A percentile compares a stretch with the other conserved stretches of the same genome.
phyloP scores from a whole-genome alignment of 2,329 filamentous ascomycete genomes.

The Ascosphaera pollenicola region DNA sequence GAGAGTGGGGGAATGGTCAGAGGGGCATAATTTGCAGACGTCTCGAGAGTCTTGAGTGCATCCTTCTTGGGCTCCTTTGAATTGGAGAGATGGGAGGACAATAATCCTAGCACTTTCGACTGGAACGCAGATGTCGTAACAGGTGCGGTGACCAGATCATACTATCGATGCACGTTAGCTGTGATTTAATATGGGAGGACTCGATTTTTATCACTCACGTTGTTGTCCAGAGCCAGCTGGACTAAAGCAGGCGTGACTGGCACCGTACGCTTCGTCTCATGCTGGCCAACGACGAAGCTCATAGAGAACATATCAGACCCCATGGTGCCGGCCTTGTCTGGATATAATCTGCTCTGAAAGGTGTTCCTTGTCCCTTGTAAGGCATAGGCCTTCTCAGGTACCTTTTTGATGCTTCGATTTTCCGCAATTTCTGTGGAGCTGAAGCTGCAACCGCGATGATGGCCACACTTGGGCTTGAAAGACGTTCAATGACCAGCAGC shows the following conservation, averaged over 20 bases:
- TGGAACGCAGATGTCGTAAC: constrained; percentile 40
- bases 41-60: constrained; percentile 16
- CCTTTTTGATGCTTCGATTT: constrained; percentile 10
- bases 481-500: no score
- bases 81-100: constrained; percentile 28
- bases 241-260: constrained; percentile 29
- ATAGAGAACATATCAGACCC: constrained; percentile 13
- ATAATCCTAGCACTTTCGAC: constrained; percentile 29
- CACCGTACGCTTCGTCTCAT: constrained; percentile 31
- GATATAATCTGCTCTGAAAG: no score
- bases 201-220: constrained; percentile 17
- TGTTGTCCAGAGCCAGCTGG: constrained; percentile 32
- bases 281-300: constrained; percentile 37
- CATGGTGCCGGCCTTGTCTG: constrained; percentile 2
- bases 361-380: no score
- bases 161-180: constrained; percentile 20
- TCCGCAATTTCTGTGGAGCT: constrained; percentile 1
- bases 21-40: constrained; percentile 18
- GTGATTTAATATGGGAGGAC: no score
- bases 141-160: constrained; percentile 41
- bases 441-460: no score
- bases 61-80: constrained; percentile 16
- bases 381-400: constrained; percentile 8
- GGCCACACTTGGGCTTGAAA: no score
- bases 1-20: constrained; percentile 20